A percentile compares a stretch with the other conserved stretches of the same genome.
Evolutionary conservation across 2,329 filamentous ascomycete genomes (phyloP).

Genomic region (Diplodia seriata): DNA sequence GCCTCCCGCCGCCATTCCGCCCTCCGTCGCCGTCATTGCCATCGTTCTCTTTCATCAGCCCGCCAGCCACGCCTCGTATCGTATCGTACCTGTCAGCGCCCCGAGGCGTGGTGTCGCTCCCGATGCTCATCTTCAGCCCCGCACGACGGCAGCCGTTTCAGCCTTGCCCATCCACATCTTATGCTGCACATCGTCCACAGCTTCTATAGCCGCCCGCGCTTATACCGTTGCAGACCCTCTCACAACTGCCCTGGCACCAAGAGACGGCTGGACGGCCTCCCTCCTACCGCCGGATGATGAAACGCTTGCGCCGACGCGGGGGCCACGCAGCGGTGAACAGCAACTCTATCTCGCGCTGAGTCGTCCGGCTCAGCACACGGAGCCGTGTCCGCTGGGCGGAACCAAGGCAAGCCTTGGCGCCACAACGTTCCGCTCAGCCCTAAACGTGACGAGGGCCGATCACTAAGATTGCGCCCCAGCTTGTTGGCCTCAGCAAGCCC

Average conservation of each 20-base stretch:
- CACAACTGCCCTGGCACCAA: conserved; percentile 2
- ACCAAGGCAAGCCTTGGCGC: conserved; percentile 4
- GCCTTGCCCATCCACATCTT: conserved; percentile 2
- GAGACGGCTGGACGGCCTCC: conserved; percentile 12
- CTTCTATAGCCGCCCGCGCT: conserved; percentile 24
- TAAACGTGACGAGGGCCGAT: conserved; percentile 13
- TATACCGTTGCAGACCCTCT: conserved; percentile 5
- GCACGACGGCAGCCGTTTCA: conserved; percentile 8
- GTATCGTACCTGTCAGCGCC: conserved; percentile 2
- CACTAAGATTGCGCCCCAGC: conserved; percentile 11
- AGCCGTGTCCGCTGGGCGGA: neutral
- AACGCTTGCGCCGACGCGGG: conserved; percentile 14
- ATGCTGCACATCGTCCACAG: conserved; percentile 4
- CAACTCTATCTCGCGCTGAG: too few species aligned
- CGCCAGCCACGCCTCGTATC: neutral
- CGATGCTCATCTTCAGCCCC: neutral
- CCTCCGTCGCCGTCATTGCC: neutral
- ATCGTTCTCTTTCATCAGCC: neutral
- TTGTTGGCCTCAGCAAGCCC: neutral
- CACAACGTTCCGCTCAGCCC: conserved; percentile 18
- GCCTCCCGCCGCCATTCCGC: neutral
- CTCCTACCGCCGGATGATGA: conserved; percentile 18
- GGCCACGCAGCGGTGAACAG: conserved; percentile 15
- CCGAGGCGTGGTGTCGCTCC: neutral
- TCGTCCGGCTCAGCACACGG: neutral